Base-by-base conservation (phyloP, 2,329 filamentous ascomycete species). In the Trichophyton mentagrophytes region DNA sequence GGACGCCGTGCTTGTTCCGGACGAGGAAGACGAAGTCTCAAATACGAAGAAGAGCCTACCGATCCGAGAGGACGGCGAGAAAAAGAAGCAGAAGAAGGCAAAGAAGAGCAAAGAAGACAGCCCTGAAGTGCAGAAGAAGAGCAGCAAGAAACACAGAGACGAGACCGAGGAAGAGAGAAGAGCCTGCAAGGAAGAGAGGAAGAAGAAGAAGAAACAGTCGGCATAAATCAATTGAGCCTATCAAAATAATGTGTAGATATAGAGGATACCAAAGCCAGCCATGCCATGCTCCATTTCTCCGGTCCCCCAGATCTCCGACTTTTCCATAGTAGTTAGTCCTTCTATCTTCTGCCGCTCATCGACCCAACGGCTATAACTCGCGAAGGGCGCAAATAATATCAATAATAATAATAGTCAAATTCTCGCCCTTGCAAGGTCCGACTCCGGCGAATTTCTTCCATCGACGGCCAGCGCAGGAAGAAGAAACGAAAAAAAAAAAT, bases 121-220 rank as follows among this genome's bases (percentile, higher is more conserved):
- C 33, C 25, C 53, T 7, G 63, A 61, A 25, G 27, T 30, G 11
- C 63, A 69, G 63, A 57, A 63, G 25, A 73, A 71, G 61, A 66
- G 67, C 53, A 72, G 71, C 59, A 72, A 70, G 58, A 75, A 73
- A 64, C 69, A 70, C 57, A 69, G 70, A 60, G 71, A 74, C n/a
- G 73, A 74, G 64, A 76, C 66, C 38, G 68, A 64, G 33, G 60
- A 64, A 62, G 66, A 69, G 42, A 64, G 65, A 69, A 69, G 71
- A 70, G 69, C 70, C 64, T 63, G 65, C 33, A 64, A 61, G 53
- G 66, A 69, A 49, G 66, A 68, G 60, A 75, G 72, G 68, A 75
- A 72, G 68, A 76, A 73, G 66, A 66, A 70, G 33, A 70, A 69
- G 44, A 74, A 73, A 63, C 68, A 67, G 65, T 69, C 65, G 68